These are phyloP conservation scores for Metarhizium robertsii DNA, from an alignment of 2,329 filamentous ascomycete species.

Conservation along the genomic window DNA sequence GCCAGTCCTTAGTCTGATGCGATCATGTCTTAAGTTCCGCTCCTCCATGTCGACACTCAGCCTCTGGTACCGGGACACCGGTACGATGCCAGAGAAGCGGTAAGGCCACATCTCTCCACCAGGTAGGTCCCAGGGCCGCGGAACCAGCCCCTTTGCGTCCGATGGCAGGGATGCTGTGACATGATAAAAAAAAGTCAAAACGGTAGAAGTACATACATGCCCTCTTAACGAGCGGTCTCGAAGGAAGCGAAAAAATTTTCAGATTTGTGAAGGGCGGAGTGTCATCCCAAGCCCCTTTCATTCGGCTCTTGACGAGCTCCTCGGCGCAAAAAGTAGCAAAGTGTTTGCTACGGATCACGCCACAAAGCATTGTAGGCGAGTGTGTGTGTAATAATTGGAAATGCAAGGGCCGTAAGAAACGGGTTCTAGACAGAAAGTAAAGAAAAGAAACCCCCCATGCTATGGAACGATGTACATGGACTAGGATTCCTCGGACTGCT, in stretches of 20 bases:
- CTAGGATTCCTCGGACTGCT: not conserved
- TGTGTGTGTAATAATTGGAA: not conserved
- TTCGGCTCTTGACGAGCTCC: not conserved
- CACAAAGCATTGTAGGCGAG: not conserved
- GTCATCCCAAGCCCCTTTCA: not conserved
- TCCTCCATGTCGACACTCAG: not conserved
- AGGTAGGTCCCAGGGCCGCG: not conserved
- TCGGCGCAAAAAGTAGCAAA: not conserved
- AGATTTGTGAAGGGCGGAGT: not conserved
- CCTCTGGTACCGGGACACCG: not conserved
- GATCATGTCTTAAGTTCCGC: not conserved
- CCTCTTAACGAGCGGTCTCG: not conserved
- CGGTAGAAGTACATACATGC: not conserved
- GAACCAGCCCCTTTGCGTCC: slow-evolving; percentile 2
- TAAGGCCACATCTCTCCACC: not conserved
- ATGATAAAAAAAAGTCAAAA: not conserved
- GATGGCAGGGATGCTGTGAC: not conserved
- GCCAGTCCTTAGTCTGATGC: not conserved
- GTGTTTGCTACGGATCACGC: not conserved
- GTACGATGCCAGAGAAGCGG: not conserved
- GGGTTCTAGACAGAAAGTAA: not conserved
- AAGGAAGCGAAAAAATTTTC: not conserved
- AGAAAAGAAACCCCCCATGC: not conserved
- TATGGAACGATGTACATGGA: not conserved
- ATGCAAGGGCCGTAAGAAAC: not conserved